A percentile compares a stretch with the other conserved stretches of the same genome.
These are phyloP conservation scores for Inonotus hispidus DNA, from an alignment of 1,284 basidiomycete genomes.

Conservation along the genomic window DNA sequence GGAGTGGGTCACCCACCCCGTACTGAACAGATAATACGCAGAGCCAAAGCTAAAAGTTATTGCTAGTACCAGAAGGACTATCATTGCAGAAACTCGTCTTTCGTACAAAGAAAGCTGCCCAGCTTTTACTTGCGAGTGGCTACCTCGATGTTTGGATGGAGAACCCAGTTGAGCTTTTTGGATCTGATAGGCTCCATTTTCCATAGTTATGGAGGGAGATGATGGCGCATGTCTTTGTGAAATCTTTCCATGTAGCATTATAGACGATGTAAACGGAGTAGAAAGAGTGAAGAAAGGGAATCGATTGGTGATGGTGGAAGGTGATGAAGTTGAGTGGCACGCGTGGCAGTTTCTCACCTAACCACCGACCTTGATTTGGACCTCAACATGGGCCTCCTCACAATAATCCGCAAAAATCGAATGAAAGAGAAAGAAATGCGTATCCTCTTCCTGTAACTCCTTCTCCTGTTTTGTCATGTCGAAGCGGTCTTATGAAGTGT, in stretches of 20 bases:
- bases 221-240: constrained; percentile 7
- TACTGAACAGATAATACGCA: constrained; percentile 59
- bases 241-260: background rate
- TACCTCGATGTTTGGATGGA: constrained; percentile 17
- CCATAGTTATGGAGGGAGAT: constrained; percentile 59
- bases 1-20: constrained; percentile 44
- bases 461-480: constrained; percentile 4
- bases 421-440: constrained; percentile 95
- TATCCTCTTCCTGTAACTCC: constrained; percentile 81
- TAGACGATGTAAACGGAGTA: background rate
- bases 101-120: constrained; percentile 19
- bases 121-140: constrained; percentile 1
- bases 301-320: background rate
- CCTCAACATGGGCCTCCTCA: constrained; percentile 77
- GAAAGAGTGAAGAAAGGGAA: background rate
- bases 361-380: background rate
- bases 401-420: constrained; percentile 95
- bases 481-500: background rate
- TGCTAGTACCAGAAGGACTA: constrained; percentile 43
- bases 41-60: constrained; percentile 48
- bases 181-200: constrained; percentile 59
- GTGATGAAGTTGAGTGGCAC: constrained; percentile 2
- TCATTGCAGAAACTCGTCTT: constrained; percentile 31
- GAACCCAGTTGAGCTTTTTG: constrained; percentile 35
- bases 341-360: background rate